A percentile compares a stretch with the other conserved stretches of the same genome.
These are phyloP conservation scores for Jimgerdemannia flammicorona DNA, from an alignment of 192 early-diverging fungal species.

Conservation along the genomic window DNA sequence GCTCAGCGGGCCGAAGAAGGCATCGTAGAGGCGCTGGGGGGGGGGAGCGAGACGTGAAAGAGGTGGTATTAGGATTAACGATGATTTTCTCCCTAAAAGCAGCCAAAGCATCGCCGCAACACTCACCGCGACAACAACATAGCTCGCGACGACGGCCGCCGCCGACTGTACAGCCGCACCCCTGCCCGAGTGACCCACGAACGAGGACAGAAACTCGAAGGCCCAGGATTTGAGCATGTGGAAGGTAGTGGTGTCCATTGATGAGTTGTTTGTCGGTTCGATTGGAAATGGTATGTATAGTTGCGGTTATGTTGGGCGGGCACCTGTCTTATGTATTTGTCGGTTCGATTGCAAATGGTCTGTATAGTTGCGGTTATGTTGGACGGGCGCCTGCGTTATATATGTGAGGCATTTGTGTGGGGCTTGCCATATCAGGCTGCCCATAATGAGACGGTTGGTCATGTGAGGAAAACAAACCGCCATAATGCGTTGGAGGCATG, in stretches of 20 bases:
- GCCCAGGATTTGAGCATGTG: not conserved
- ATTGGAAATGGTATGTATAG: too few species aligned
- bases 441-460: too few species aligned
- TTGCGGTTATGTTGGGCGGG: too few species aligned
- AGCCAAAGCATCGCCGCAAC: not conserved
- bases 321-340: too few species aligned
- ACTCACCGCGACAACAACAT: not conserved
- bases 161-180: not conserved
- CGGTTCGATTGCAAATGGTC: too few species aligned
- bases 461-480: too few species aligned
- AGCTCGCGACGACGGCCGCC: not conserved
- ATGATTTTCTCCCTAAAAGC: too few species aligned
- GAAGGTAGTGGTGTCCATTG: not conserved
- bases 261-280: not conserved
- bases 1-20: conserved; percentile 23
- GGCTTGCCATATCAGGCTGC: too few species aligned
- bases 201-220: not conserved
- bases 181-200: not conserved
- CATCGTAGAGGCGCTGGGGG: conserved; percentile 9
- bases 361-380: too few species aligned
- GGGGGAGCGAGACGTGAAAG: not conserved
- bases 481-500: too few species aligned
- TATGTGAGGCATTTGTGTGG: too few species aligned
- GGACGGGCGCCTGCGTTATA: too few species aligned
- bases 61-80: not conserved